phyloP scores from a whole-genome alignment of 371 early-diverging fungal genomes.

The Mucor irregularis region DNA sequence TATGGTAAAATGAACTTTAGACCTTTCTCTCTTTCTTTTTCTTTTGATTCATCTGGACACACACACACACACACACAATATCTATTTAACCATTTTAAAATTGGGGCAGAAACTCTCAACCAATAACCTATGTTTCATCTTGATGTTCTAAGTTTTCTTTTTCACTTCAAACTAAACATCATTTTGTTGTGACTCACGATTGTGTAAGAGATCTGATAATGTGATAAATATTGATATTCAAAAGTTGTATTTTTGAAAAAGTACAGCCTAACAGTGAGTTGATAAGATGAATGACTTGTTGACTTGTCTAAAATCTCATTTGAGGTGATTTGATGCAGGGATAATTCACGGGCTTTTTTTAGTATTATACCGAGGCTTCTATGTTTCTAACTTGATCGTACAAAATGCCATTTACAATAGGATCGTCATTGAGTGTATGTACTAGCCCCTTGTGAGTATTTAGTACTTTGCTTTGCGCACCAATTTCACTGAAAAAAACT shows the following conservation, averaged over 20 bases:
- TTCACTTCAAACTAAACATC: too few relatives aligned
- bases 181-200: too few relatives aligned
- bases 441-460: not conserved
- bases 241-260: not conserved
- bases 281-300: too few relatives aligned
- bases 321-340: constrained; percentile 1
- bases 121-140: too few relatives aligned
- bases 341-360: constrained; percentile 1
- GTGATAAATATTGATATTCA: not conserved
- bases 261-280: not conserved
- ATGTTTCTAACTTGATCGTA: not conserved
- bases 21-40: not conserved
- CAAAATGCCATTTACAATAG: not conserved
- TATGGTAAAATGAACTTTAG: not conserved
- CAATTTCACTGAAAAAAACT: too few relatives aligned
- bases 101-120: too few relatives aligned
- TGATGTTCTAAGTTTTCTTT: not conserved
- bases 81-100: not conserved
- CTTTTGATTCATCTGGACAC: too few relatives aligned
- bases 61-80: too few relatives aligned
- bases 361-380: not conserved
- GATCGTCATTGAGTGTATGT: not conserved
- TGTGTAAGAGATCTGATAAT: too few relatives aligned
- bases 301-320: not conserved
- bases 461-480: too few relatives aligned